Evolutionary conservation across 139 green algal species (phyloP).

Genomic region (Diplosphaera chodatii): DNA sequence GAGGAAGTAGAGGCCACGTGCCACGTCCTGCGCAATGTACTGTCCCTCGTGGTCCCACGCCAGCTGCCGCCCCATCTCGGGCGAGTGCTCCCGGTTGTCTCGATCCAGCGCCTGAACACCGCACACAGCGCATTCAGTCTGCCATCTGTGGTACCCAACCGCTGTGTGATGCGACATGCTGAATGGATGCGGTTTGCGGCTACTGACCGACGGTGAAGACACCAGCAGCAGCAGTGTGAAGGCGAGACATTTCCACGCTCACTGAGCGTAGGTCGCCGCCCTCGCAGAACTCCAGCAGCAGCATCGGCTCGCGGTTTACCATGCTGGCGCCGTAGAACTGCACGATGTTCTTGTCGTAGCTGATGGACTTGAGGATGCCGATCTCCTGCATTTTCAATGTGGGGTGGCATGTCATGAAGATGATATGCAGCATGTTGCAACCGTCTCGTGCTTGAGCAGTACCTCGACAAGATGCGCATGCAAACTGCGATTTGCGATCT

Average conservation of each 20-base stretch:
- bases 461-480: too few relatives aligned
- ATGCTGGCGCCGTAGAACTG: background rate
- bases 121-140: too few relatives aligned
- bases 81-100: background rate
- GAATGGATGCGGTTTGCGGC: too few relatives aligned
- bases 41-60: background rate
- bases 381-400: background rate
- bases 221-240: background rate
- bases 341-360: background rate
- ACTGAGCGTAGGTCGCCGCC: background rate
- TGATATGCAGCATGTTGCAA: too few relatives aligned
- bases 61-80: background rate
- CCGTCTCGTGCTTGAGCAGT: too few relatives aligned
- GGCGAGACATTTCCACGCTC: too few relatives aligned
- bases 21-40: background rate
- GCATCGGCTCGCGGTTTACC: background rate
- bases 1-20: background rate
- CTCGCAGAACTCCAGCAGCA: background rate
- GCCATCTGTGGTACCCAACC: too few relatives aligned
- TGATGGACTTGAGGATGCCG: slow-evolving; percentile 1
- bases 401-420: too few relatives aligned
- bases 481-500: too few relatives aligned
- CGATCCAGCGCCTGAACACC: background rate
- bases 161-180: too few relatives aligned
- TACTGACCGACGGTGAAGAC: too few relatives aligned